These are phyloP conservation scores for Gossypium thurberi DNA, from an alignment of 345 rosid genomes.

Conservation along the genomic window DNA sequence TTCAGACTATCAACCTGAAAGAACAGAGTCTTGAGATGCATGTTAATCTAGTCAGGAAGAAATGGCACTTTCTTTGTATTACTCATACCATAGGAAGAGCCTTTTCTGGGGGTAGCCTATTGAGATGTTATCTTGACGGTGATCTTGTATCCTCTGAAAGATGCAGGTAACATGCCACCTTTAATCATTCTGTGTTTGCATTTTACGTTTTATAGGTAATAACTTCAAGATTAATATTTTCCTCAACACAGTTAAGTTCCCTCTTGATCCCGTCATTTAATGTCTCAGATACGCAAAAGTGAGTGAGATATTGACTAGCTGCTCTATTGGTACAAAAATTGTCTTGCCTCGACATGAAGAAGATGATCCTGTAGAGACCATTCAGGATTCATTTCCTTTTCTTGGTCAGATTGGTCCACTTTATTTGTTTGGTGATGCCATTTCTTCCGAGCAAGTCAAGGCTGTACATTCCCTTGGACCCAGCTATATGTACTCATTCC, in stretches of 20 bases:
- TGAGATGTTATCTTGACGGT: slow-evolving; percentile 83
- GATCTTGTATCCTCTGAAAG: slow-evolving; percentile 82
- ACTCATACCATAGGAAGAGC: slow-evolving; percentile 91
- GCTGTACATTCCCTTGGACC: slow-evolving; percentile 79
- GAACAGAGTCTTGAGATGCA: slow-evolving; percentile 58
- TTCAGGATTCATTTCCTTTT: slow-evolving; percentile 55
- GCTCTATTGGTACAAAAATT: slow-evolving; percentile 67
- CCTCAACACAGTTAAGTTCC: neutral
- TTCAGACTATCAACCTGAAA: slow-evolving; percentile 71
- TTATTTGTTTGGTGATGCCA: slow-evolving; percentile 75
- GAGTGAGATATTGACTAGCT: slow-evolving; percentile 65
- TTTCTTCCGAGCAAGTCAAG: slow-evolving; percentile 82
- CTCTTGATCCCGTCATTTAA: slow-evolving; percentile 18
- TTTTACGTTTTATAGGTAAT: neutral
- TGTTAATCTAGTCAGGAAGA: slow-evolving; percentile 53
- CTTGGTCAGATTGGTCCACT: slow-evolving; percentile 94
- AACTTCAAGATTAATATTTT: neutral
- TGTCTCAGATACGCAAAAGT: slow-evolving; percentile 81
- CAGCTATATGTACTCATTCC: slow-evolving; percentile 93
- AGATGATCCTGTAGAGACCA: slow-evolving; percentile 35
- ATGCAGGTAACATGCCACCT: slow-evolving; percentile 64
- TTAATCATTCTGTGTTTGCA: neutral
- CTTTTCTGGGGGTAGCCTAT: slow-evolving; percentile 88
- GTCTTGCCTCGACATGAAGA: slow-evolving; percentile 48
- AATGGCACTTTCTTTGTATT: slow-evolving; percentile 89